Conservation (phyloP, 257 asterid species). For the Scutellaria barbata region DNA sequence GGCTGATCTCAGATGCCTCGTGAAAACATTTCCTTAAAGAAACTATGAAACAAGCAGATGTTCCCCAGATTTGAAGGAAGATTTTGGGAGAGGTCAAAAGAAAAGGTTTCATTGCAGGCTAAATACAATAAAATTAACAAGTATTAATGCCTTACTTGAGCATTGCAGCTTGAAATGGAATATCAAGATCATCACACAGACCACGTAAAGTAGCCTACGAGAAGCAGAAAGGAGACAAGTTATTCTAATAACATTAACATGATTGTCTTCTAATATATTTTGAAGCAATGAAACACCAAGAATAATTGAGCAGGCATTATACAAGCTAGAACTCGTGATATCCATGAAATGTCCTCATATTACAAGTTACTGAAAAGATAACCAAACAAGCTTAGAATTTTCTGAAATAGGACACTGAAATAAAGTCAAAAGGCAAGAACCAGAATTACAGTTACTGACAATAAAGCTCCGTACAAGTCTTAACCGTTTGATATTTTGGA, state of each 20-base stretch:
- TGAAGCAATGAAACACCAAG: constrained; percentile 8
- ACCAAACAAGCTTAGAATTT: not conserved
- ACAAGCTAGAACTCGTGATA: constrained; percentile 6
- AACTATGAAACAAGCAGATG: constrained; percentile 8
- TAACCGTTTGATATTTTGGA: not conserved
- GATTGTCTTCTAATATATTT: constrained; percentile 14
- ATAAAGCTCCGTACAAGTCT: not conserved
- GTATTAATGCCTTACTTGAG: constrained; percentile 64
- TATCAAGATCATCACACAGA: constrained; percentile 78
- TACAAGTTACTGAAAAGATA: not conserved
- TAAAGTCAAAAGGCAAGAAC: not conserved
- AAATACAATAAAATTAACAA: not conserved
- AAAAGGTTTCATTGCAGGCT: constrained; percentile 6
- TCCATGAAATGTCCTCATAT: not conserved
- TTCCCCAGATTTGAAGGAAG: not conserved
- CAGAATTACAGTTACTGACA: not conserved
- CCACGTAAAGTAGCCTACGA: constrained; percentile 68
- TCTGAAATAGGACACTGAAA: not conserved
- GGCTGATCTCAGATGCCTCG: constrained; percentile 6
- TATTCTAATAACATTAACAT: constrained; percentile 24
- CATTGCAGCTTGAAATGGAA: constrained; percentile 85
- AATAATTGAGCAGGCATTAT: not conserved
- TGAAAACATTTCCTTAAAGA: constrained; percentile 2
- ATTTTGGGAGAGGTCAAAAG: constrained; percentile 10
- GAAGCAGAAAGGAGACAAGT: constrained; percentile 26